These are phyloP conservation scores for Pleomassaria siparia DNA, from an alignment of 2,329 filamentous ascomycete genomes.

Conservation along the genomic window DNA sequence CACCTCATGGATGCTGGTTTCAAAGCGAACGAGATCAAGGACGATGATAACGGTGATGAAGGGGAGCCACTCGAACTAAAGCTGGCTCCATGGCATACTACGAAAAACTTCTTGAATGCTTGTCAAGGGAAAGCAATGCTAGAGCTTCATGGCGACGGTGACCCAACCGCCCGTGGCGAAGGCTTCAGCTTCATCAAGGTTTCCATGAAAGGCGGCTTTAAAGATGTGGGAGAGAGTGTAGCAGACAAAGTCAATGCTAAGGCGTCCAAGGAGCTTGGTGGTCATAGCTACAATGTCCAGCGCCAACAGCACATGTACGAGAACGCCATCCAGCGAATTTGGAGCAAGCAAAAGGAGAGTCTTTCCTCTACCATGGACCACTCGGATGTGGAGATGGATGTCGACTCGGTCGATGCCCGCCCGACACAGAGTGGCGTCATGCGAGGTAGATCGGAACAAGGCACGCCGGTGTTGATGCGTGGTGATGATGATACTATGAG, in stretches of 20 bases:
- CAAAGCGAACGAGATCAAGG: constrained; percentile 66
- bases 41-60: constrained; percentile 63
- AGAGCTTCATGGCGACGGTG: constrained; percentile 88
- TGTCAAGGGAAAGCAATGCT: constrained; percentile 96
- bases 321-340: constrained; percentile 86
- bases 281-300: constrained; percentile 97
- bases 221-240: constrained; percentile 83
- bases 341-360: constrained; percentile 82
- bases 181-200: constrained; percentile 97
- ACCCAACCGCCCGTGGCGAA: constrained; percentile 89
- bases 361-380: constrained; percentile 73
- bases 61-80: constrained; percentile 80
- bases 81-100: constrained; percentile 94
- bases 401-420: constrained; percentile 56
- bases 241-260: constrained; percentile 85
- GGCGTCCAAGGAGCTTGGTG: constrained; percentile 66
- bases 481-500: constrained; percentile 70
- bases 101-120: constrained; percentile 93
- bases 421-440: constrained; percentile 30
- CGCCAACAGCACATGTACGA: constrained; percentile 91
- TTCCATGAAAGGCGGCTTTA: constrained; percentile 98
- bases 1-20: constrained; percentile 91
- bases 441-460: constrained; percentile 63
- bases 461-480: constrained; percentile 55
- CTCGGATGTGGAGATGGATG: constrained; percentile 71